A percentile compares a stretch with the other conserved stretches of the same genome.
Evolutionary conservation across 2,329 filamentous ascomycete species (phyloP).

Genomic region (Daldinia sp.): DNA sequence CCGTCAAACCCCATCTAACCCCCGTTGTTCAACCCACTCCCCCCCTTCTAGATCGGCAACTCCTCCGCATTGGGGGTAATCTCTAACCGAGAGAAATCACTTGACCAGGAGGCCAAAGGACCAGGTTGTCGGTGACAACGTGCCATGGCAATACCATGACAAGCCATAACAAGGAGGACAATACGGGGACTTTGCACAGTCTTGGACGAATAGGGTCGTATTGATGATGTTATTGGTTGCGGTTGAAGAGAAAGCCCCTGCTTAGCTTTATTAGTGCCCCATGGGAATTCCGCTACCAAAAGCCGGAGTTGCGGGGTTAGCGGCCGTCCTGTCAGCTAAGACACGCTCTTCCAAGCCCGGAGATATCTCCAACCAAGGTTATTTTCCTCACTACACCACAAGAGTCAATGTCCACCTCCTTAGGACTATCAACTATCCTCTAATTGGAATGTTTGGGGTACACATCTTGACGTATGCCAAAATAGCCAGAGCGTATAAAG

Average conservation of each 20-base stretch:
- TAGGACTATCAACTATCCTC: neutral
- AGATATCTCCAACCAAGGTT: conserved; percentile 8
- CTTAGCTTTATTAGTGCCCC: conserved; percentile 19
- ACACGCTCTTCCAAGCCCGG: neutral
- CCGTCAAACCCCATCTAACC: neutral
- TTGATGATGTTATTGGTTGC: conserved; percentile 21
- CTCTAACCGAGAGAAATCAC: neutral
- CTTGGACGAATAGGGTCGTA: neutral
- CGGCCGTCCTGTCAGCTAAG: conserved; percentile 10
- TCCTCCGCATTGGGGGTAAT: neutral
- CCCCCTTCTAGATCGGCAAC: neutral
- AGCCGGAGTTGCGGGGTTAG: conserved; percentile 32
- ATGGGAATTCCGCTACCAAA: conserved; percentile 4
- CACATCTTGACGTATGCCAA: neutral
- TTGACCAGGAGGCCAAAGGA: neutral
- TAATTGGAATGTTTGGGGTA: conserved; percentile 8
- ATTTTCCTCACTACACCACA: conserved; percentile 7
- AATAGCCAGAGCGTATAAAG: neutral
- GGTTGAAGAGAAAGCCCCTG: conserved; percentile 25
- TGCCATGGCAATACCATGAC: neutral
- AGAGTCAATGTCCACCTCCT: neutral
- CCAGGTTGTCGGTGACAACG: neutral
- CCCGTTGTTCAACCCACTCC: neutral
- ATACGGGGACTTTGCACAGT: conserved; percentile 1
- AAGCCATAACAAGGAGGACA: too few relatives aligned